phyloP scores from a whole-genome alignment of 2,329 filamentous ascomycete genomes.

The Diplodia scrobiculata region DNA sequence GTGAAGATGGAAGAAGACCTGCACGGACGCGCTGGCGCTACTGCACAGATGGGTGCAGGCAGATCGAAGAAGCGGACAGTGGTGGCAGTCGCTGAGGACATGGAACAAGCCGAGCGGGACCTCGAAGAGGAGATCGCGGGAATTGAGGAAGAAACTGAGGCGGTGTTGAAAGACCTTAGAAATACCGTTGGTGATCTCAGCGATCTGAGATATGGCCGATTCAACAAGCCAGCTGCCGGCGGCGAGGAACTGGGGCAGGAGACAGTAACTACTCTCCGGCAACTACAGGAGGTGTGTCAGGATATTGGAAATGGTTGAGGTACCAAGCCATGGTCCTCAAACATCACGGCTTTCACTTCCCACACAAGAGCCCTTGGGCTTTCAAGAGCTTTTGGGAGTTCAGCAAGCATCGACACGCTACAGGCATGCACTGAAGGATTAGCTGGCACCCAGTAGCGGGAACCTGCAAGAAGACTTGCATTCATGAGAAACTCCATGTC shows the following conservation, averaged over 20 bases:
- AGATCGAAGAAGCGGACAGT: constrained; percentile 61
- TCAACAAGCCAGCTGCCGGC: constrained; percentile 55
- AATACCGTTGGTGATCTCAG: constrained; percentile 72
- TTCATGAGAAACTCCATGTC: neutral
- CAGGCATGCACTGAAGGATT: neutral
- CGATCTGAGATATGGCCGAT: constrained; percentile 77
- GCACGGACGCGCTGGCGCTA: constrained; percentile 43
- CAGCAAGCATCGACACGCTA: neutral
- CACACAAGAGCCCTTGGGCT: neutral
- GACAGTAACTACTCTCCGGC: constrained; percentile 66
- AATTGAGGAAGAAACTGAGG: constrained; percentile 65
- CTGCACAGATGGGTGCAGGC: constrained; percentile 41
- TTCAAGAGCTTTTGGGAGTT: neutral
- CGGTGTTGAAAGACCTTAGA: constrained; percentile 62
- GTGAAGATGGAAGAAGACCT: constrained; percentile 50
- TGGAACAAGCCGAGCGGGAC: constrained; percentile 66
- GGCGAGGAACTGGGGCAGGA: constrained; percentile 66
- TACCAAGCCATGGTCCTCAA: neutral
- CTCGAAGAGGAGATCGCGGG: constrained; percentile 68
- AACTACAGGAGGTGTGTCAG: constrained; percentile 64
- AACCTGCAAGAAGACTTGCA: neutral
- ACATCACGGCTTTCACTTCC: neutral
- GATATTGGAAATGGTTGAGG: constrained; percentile 23
- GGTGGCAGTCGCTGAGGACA: constrained; percentile 65
- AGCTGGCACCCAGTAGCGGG: neutral